Evolutionary conservation across 2,329 filamentous ascomycete species (phyloP).

Genomic region (Aspergillus sp.): DNA sequence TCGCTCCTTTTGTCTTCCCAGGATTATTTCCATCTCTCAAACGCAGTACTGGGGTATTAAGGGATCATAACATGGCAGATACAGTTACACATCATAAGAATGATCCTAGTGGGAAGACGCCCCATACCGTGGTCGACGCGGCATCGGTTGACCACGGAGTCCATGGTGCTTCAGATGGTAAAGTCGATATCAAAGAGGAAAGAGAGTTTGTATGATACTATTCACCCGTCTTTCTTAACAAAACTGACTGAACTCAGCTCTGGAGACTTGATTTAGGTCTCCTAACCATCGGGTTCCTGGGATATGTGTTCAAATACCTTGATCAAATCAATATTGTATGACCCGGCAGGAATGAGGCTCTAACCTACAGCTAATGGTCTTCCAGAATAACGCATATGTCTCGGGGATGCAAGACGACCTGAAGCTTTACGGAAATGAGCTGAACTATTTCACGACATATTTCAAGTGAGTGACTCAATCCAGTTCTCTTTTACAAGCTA

Average conservation of each 20-base stretch:
- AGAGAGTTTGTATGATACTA: background rate
- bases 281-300: conserved; percentile 8
- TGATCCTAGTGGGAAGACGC: background rate
- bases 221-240: background rate
- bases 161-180: background rate
- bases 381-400: conserved; percentile 9
- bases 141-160: background rate
- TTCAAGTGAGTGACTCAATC: background rate
- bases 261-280: conserved; percentile 6
- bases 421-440: conserved; percentile 5
- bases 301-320: conserved; percentile 10
- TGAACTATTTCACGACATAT: conserved; percentile 10
- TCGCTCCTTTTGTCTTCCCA: background rate
- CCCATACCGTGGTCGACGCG: background rate
- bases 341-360: too few species aligned
- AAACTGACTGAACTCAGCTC: background rate
- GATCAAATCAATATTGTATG: conserved; percentile 11
- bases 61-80: background rate
- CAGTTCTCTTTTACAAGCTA: background rate
- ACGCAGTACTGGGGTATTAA: background rate
- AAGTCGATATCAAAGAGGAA: background rate
- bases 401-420: conserved; percentile 9
- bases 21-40: background rate
- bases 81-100: background rate
- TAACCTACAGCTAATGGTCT: background rate